phyloP scores from a whole-genome alignment of 2,329 filamentous ascomycete genomes.

The Ciborinia camelliae region DNA sequence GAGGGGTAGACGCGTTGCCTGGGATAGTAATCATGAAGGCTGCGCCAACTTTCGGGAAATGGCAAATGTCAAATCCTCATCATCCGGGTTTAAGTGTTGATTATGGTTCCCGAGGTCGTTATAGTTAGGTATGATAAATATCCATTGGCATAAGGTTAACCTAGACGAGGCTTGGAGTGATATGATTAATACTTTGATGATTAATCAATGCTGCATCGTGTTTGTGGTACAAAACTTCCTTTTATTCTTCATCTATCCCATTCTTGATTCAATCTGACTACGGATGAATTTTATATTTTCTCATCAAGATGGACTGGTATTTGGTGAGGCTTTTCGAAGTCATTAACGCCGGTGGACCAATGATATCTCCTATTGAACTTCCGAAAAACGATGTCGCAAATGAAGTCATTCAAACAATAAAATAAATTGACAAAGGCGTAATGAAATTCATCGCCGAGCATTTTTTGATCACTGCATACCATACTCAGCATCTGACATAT shows the following conservation, averaged over 20 bases:
- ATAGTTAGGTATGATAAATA: too few species aligned
- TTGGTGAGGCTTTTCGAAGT: background rate
- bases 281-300: background rate
- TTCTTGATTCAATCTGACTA: background rate
- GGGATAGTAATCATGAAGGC: background rate
- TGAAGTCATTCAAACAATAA: background rate
- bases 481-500: background rate
- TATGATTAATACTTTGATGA: background rate
- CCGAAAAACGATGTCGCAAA: too few species aligned
- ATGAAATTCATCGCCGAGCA: background rate
- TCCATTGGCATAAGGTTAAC: too few species aligned
- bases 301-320: background rate
- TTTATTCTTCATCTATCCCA: background rate
- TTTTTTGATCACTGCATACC: background rate
- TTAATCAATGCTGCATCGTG: background rate
- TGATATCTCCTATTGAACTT: background rate
- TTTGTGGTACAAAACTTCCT: background rate
- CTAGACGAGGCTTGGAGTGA: background rate
- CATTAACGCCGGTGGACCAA: background rate
- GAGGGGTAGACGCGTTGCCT: too few species aligned
- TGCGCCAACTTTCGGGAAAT: too few species aligned
- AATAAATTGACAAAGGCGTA: too few species aligned
- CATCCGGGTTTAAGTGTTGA: too few species aligned
- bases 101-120: too few species aligned
- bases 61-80: too few species aligned